phyloP scores from a whole-genome alignment of 352 stramenopile species.

The Globisporangium rhizosaccharum region DNA sequence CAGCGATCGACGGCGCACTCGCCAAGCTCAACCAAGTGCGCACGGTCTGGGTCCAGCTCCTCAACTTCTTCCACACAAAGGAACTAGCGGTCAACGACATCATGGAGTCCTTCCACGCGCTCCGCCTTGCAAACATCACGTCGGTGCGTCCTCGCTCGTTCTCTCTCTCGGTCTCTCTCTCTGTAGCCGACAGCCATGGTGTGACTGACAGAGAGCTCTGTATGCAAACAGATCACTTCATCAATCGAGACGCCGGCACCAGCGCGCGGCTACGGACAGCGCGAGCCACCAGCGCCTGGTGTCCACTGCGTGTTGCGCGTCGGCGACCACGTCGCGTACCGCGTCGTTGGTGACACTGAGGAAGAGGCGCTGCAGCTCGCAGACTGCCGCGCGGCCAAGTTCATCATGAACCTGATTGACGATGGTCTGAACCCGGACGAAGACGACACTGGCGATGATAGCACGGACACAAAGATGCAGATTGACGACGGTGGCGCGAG shows the following conservation, averaged over 20 bases:
- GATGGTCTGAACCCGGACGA: conserved; percentile 47
- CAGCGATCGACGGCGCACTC: conserved; percentile 54
- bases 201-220: not conserved
- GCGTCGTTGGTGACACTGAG: conserved; percentile 45
- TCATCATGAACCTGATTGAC: conserved; percentile 70
- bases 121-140: conserved; percentile 61
- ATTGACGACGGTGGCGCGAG: conserved; percentile 16
- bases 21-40: conserved; percentile 45
- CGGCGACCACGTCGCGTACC: conserved; percentile 37
- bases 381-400: conserved; percentile 47
- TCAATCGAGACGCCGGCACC: conserved; percentile 20
- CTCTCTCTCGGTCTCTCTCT: not conserved
- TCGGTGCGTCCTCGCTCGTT: conserved; percentile 26
- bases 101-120: conserved; percentile 51
- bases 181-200: not conserved
- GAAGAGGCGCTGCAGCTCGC: conserved; percentile 40
- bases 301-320: conserved; percentile 37
- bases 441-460: conserved; percentile 11
- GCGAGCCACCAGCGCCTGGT: conserved; percentile 10
- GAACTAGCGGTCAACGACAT: conserved; percentile 36
- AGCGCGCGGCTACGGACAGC: conserved; percentile 1
- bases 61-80: conserved; percentile 74
- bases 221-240: conserved; percentile 32
- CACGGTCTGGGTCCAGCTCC: conserved; percentile 49
- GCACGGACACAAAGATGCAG: conserved; percentile 31